A percentile compares a stretch with the other conserved stretches of the same genome.
Evolutionary conservation across 331 rosid species (phyloP).

Genomic region (Prunus yedoensis): DNA sequence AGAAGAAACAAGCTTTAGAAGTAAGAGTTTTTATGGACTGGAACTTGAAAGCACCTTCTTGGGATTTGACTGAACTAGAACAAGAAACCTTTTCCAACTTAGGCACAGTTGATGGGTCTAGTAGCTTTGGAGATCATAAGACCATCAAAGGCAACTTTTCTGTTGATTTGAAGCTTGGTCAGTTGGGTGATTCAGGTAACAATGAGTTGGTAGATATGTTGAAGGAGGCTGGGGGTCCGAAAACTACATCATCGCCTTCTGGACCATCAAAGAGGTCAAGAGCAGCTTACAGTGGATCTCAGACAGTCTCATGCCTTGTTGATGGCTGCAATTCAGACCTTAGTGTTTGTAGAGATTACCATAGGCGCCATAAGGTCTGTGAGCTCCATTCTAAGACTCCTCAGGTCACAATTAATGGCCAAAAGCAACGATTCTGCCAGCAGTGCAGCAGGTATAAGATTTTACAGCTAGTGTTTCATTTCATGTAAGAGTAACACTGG

Average conservation of each 20-base stretch:
- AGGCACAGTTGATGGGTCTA: constrained; percentile 52
- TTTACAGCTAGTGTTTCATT: not conserved
- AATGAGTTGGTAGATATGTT: constrained; percentile 37
- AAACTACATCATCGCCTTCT: constrained; percentile 44
- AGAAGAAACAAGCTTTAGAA: constrained; percentile 8
- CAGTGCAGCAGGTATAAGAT: constrained; percentile 86
- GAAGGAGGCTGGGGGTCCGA: constrained; percentile 50
- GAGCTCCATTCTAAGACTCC: constrained; percentile 91
- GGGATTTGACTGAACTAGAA: constrained; percentile 77
- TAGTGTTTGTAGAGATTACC: constrained; percentile 81
- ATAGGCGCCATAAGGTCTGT: constrained; percentile 95
- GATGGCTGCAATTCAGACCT: constrained; percentile 91
- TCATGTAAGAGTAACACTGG: not conserved
- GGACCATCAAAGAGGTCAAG: constrained; percentile 84
- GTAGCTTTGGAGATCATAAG: constrained; percentile 47
- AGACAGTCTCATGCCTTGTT: constrained; percentile 72
- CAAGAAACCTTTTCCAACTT: constrained; percentile 54
- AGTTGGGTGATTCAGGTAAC: constrained; percentile 48
- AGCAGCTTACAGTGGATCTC: constrained; percentile 58
- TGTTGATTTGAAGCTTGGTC: constrained; percentile 96
- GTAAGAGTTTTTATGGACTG: constrained; percentile 70
- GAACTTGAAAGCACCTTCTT: constrained; percentile 77
- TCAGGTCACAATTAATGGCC: constrained; percentile 72
- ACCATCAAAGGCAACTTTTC: constrained; percentile 50
- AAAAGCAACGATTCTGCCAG: constrained; percentile 90